Evolutionary conservation across 345 rosid genomes (phyloP), one percentile per base, ranked within the genome.

Genomic region (Murraya koenigii): DNA sequence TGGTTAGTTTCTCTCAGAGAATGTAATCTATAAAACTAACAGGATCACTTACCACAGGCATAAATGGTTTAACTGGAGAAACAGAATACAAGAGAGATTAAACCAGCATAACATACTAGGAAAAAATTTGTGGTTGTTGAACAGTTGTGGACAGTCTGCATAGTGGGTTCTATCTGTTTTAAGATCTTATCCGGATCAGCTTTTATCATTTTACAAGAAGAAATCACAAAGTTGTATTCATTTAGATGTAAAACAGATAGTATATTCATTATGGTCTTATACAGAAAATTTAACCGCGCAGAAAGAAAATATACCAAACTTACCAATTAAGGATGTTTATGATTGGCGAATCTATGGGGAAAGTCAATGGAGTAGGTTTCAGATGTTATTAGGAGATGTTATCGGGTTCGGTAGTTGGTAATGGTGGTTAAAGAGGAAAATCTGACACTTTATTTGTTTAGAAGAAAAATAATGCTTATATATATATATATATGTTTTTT

Each of bases 111-210:
- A 64, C 10, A 17, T 22, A 0, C 13, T 64, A 2, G 7, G 13
- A 19, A 64, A 52, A 75, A 10, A n/a, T 1, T 75, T 75, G 44
- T 64, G 70, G 25, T n/a, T 28, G 66, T 22, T 36, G 76, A 58
- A 38, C 52, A 36, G 9, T 14, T 74, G 30, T 56, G 22, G 59
- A 10, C n/a, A 47, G 30, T 63, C 44, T 3, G 56, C 62, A 26
- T 26, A 60, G 26, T 74, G 68, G 23, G 54, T 25, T 74, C n/a
- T n/a, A n/a, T 26, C 36, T 41, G 13, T 58, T n/a, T n/a, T n/a
- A 65, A 65, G 2, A 35, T 65, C 36, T 35, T n/a, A 65, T 35
- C 26, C 22, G 7, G 15, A 8, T 14, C 69, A 65, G 26, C 15
- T 35, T 33, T 65, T 35, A 65, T 20, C 5, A 8, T 35, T 10